These are phyloP conservation scores for Coemansia aciculifera DNA, from an alignment of 192 early-diverging fungal genomes.

Conservation along the genomic window DNA sequence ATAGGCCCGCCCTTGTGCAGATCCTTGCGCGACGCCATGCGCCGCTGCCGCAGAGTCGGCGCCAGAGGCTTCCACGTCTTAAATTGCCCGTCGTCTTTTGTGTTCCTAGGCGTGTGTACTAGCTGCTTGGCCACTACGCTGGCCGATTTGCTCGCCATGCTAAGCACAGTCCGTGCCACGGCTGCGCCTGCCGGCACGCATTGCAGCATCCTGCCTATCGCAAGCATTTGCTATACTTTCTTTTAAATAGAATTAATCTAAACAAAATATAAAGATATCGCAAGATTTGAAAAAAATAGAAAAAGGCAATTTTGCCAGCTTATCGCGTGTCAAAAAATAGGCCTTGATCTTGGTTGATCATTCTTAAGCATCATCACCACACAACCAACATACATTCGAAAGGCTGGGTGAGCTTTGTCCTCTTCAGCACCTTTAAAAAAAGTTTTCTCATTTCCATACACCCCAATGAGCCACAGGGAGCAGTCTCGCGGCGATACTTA, in stretches of 20 bases:
- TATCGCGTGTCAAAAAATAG: not conserved
- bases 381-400: not conserved
- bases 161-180: slow-evolving; percentile 2
- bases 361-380: not conserved
- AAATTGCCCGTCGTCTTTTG: slow-evolving; percentile 67
- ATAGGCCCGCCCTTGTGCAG: slow-evolving; percentile 84
- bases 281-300: not conserved
- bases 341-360: not conserved
- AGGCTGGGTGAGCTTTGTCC: not conserved
- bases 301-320: not conserved
- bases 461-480: slow-evolving; percentile 6
- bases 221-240: not conserved
- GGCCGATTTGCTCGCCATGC: not conserved
- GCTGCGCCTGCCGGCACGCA: not conserved
- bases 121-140: slow-evolving; percentile 7
- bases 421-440: too few species aligned
- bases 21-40: slow-evolving; percentile 81
- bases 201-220: slow-evolving; percentile 4
- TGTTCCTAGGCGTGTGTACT: slow-evolving; percentile 37
- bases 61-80: slow-evolving; percentile 91
- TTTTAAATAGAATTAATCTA: not conserved
- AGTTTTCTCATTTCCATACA: not conserved
- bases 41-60: slow-evolving; percentile 81
- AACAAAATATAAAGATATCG: not conserved
- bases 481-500: not conserved